phyloP scores from a whole-genome alignment of 2,329 filamentous ascomycete species.

The Nothophaeocryptopus gaeumannii region DNA sequence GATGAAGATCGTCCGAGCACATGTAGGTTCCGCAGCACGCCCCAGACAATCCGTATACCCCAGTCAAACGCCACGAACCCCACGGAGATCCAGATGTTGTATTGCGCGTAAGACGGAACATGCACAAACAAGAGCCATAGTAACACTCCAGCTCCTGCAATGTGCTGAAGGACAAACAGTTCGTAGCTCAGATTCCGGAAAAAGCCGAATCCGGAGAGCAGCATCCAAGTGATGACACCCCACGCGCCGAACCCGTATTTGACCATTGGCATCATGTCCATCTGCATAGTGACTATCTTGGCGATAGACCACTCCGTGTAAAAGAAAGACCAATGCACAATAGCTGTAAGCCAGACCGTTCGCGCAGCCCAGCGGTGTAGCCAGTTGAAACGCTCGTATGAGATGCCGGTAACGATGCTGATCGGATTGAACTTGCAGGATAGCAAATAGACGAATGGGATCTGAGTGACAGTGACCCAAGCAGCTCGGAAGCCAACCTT shows the following conservation, averaged over 20 bases:
- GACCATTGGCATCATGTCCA: slow-evolving; percentile 49
- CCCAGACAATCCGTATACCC: slow-evolving; percentile 27
- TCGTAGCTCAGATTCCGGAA: slow-evolving; percentile 53
- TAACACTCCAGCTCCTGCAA: slow-evolving; percentile 48
- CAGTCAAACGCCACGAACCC: slow-evolving; percentile 33
- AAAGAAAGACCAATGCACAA: slow-evolving; percentile 56
- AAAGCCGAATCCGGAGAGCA: slow-evolving; percentile 51
- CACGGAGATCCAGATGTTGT: slow-evolving; percentile 32
- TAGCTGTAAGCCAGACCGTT: slow-evolving; percentile 51
- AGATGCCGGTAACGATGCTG: slow-evolving; percentile 46
- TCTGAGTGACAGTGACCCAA: slow-evolving; percentile 63
- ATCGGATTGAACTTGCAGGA: slow-evolving; percentile 45
- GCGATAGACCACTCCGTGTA: slow-evolving; percentile 52
- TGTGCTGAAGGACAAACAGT: slow-evolving; percentile 54
- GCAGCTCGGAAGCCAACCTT: slow-evolving; percentile 66
- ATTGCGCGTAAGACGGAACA: slow-evolving; percentile 36
- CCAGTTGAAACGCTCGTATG: slow-evolving; percentile 53
- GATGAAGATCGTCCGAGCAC: slow-evolving; percentile 11
- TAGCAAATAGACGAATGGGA: slow-evolving; percentile 61
- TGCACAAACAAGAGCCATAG: slow-evolving; percentile 53
- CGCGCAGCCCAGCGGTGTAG: slow-evolving; percentile 53
- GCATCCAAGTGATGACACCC: slow-evolving; percentile 51
- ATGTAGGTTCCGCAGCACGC: slow-evolving; percentile 29
- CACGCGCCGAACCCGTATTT: slow-evolving; percentile 54
- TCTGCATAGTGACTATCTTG: slow-evolving; percentile 49